Evolutionary conservation across 352 stramenopile species (phyloP).

Genomic region (Pythium scleroteichum): DNA sequence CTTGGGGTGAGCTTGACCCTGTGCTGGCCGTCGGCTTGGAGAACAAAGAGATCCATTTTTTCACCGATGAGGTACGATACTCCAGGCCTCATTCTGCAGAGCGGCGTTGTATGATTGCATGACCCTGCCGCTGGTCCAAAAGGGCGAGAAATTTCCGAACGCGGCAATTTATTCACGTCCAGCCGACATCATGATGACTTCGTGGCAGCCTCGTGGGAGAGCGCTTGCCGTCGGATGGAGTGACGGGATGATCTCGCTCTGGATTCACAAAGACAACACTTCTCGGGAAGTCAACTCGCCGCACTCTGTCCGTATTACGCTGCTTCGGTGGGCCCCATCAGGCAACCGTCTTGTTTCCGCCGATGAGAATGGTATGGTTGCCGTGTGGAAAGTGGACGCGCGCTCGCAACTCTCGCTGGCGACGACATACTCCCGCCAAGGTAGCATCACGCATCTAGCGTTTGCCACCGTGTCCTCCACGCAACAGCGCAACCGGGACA

Average conservation of each 20-base stretch:
- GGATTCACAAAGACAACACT: slow-evolving; percentile 70
- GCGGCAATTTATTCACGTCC: slow-evolving; percentile 55
- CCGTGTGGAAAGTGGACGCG: slow-evolving; percentile 86
- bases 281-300: slow-evolving; percentile 81
- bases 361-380: slow-evolving; percentile 83
- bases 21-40: slow-evolving; percentile 82
- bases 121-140: not conserved
- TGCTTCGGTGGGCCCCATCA: slow-evolving; percentile 85
- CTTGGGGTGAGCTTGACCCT: slow-evolving; percentile 84
- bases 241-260: slow-evolving; percentile 86
- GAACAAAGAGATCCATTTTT: slow-evolving; percentile 89
- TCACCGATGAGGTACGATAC: slow-evolving; percentile 76
- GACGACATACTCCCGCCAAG: slow-evolving; percentile 86
- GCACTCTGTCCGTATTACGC: slow-evolving; percentile 72
- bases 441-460: slow-evolving; percentile 84
- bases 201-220: slow-evolving; percentile 83
- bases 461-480: slow-evolving; percentile 61
- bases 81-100: too few relatives aligned
- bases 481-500: slow-evolving; percentile 24
- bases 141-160: slow-evolving; percentile 67
- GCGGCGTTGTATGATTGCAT: too few relatives aligned
- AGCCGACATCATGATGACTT: slow-evolving; percentile 77
- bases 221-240: slow-evolving; percentile 85
- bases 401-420: slow-evolving; percentile 75
- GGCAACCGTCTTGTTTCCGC: slow-evolving; percentile 90